A percentile compares a stretch with the other conserved stretches of the same genome.
phyloP scores from a whole-genome alignment of 345 rosid genomes.

The Mangifera indica region DNA sequence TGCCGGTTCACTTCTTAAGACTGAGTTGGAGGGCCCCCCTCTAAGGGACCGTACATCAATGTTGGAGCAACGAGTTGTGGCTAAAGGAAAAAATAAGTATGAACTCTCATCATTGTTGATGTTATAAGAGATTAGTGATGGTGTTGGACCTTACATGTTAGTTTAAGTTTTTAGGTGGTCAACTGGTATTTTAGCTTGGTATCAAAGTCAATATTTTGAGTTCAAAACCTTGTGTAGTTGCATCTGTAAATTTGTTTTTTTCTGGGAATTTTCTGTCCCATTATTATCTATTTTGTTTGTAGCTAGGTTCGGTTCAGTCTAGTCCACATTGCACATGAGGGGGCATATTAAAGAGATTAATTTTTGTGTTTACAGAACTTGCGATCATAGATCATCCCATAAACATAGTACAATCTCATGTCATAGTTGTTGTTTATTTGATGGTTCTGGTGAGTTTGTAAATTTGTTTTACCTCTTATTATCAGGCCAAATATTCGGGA shows the following conservation, averaged over 20 bases:
- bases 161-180: too few relatives aligned
- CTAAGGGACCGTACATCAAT: conserved; percentile 52
- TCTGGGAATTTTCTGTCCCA: too few relatives aligned
- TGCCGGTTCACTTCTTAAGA: conserved; percentile 48
- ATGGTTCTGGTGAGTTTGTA: conserved; percentile 15
- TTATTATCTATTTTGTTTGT: too few relatives aligned
- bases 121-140: background rate
- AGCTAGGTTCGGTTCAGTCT: too few relatives aligned
- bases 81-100: conserved; percentile 72
- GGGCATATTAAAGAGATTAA: too few relatives aligned
- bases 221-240: too few relatives aligned
- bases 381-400: background rate
- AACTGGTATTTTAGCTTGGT: too few relatives aligned
- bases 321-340: too few relatives aligned
- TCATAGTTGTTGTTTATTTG: background rate
- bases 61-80: conserved; percentile 53
- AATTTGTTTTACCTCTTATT: conserved; percentile 23
- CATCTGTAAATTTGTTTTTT: too few relatives aligned
- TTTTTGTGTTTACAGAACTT: background rate
- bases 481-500: conserved; percentile 62
- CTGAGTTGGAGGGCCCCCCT: conserved; percentile 54
- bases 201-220: too few relatives aligned
- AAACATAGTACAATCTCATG: background rate
- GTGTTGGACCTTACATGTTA: too few relatives aligned
- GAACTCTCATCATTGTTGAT: conserved; percentile 23